Evolutionary conservation across 208 protist species (phyloP).

Genomic region (Leishmania mexicana): DNA sequence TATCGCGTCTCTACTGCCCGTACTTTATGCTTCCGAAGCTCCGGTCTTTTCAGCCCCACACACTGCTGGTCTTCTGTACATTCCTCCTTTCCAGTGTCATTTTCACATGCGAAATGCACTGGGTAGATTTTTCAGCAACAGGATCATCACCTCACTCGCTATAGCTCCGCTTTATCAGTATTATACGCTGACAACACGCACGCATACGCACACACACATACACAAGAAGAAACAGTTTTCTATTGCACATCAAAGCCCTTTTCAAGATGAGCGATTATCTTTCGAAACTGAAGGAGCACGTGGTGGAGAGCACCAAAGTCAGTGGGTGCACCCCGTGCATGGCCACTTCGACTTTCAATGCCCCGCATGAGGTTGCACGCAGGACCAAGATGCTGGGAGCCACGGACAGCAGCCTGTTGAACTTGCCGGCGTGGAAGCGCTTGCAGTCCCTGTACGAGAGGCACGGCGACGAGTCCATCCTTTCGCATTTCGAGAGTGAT

Average conservation of each 20-base stretch:
- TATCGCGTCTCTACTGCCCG: neutral
- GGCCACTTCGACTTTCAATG: slow-evolving; percentile 64
- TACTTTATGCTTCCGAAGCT: neutral
- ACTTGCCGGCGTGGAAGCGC: slow-evolving; percentile 56
- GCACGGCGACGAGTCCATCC: slow-evolving; percentile 60
- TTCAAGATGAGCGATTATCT: slow-evolving; percentile 52
- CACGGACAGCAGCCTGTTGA: slow-evolving; percentile 44
- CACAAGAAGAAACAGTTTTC: neutral
- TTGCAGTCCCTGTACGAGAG: slow-evolving; percentile 75
- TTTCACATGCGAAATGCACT: slow-evolving; percentile 3
- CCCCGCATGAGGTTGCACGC: slow-evolving; percentile 54
- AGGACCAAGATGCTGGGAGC: slow-evolving; percentile 46
- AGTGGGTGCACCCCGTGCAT: slow-evolving; percentile 45
- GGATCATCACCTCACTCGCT: neutral
- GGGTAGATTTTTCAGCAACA: neutral
- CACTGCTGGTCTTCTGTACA: slow-evolving; percentile 1
- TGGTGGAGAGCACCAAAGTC: slow-evolving; percentile 39
- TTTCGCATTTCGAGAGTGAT: slow-evolving; percentile 70
- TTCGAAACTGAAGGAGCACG: slow-evolving; percentile 45
- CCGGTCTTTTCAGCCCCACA: neutral
- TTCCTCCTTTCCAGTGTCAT: slow-evolving; percentile 1
- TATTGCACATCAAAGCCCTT: neutral
- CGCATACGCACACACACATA: neutral
- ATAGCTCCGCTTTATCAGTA: neutral
- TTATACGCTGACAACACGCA: neutral